Base-by-base conservation (phyloP, 768 basidiomycete species). In the Crassisporium funariophilum region DNA sequence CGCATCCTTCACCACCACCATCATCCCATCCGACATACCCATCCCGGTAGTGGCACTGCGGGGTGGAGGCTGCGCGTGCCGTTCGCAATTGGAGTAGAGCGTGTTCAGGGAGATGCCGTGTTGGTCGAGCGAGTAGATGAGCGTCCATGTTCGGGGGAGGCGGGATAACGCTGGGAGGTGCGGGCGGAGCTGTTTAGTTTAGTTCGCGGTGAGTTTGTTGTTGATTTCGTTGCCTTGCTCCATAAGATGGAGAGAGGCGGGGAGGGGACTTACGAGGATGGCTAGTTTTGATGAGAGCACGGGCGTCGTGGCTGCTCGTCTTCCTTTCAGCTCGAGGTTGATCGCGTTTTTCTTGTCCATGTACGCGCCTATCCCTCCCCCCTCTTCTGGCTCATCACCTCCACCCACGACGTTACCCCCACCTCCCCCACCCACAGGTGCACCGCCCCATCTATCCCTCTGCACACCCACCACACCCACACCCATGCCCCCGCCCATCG, bases 61-160 rank as follows among this genome's bases (percentile, higher is more conserved):
- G 29, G 11, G 10, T 31, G 66, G 58, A n/a, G 65, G 57, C 20
- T 66, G 61, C 4, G 58, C 44, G 38, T 61, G 63, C 1, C 70
- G 60, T 41, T 79, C 81, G 43, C 84, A 88, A 1, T 77, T 77
- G 2, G 76, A 58, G 63, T 97, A 98, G 4, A 98, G 77, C 1
- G 95, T 97, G 35, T 86, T 83, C 11, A 98, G 74, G 10, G 92
- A 95, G 35, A 95, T 93, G 0, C 95, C 95, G 55, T 98, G 89
- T 58, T 97, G 94, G 59, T 98, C 95, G 13, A 97, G 76, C 12
- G 91, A 94, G 69, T 95, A 94, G 4, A 93, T 67, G 0, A 95
- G 77, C 0, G 78, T 77, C 93, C 93, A 95, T 21, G 74, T 69
- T 5, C 75, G 72, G 0, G 85, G 76, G 13, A 95, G 78, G 4